Percentiles rank a stretch among this genome's conserved stretches.
These are phyloP conservation scores for Eimeria acervulina DNA, from an alignment of 169 alveolate genomes.

Conservation along the genomic window DNA sequence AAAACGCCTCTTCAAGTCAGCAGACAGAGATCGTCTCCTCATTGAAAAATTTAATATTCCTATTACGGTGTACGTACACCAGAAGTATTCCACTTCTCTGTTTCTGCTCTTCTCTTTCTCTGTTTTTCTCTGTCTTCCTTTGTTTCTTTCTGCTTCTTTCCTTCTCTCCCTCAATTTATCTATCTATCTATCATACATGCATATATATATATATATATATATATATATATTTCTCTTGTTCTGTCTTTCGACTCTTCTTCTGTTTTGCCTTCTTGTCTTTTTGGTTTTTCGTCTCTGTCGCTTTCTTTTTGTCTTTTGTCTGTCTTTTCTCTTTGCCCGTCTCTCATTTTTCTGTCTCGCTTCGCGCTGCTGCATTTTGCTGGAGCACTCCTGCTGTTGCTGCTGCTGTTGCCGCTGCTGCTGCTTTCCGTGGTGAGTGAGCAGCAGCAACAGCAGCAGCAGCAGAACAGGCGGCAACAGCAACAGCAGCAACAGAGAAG, in stretches of 20 bases:
- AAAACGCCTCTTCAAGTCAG: not conserved
- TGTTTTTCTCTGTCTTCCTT: not conserved
- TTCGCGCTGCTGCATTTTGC: not conserved
- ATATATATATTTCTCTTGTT: not conserved
- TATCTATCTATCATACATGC: too few species aligned
- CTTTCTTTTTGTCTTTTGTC: not conserved
- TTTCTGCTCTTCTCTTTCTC: not conserved
- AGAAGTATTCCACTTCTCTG: not conserved
- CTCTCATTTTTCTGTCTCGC: not conserved
- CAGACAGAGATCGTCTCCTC: not conserved
- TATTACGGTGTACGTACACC: not conserved
- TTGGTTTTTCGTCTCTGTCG: too few species aligned
- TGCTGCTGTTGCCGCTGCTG: too few species aligned
- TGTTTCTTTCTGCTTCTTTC: not conserved
- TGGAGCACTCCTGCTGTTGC: too few species aligned
- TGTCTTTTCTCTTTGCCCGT: not conserved
- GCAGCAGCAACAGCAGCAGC: not conserved
- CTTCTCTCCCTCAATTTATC: too few species aligned
- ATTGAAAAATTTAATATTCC: constrained; percentile 27
- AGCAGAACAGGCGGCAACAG: not conserved
- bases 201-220: not conserved
- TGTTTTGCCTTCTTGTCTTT: too few species aligned
- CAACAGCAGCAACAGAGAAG: too few species aligned
- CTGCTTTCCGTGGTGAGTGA: too few species aligned
- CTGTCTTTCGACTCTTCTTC: not conserved